These are phyloP conservation scores for Apostasia shenzhenica DNA, from an alignment of 106 monocot species.

Conservation along the genomic window DNA sequence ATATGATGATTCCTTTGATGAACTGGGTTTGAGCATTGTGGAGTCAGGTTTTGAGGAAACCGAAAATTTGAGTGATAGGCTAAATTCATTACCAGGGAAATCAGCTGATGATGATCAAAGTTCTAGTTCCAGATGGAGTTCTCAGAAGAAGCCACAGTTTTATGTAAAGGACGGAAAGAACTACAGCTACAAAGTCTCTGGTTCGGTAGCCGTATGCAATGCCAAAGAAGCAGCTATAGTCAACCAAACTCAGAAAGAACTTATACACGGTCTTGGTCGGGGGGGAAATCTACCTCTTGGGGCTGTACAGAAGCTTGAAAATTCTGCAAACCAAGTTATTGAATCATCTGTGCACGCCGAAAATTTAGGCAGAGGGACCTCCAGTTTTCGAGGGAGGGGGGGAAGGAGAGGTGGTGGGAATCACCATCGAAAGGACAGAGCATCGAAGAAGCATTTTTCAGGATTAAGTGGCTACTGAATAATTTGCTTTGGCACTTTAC, in stretches of 20 bases:
- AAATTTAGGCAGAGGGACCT: conserved; percentile 25
- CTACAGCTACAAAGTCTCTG: conserved; percentile 92
- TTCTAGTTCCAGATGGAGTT: conserved; percentile 43
- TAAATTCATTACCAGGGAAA: conserved; percentile 9
- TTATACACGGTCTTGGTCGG: conserved; percentile 80
- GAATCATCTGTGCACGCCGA: conserved; percentile 14
- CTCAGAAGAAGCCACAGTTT: conserved; percentile 74
- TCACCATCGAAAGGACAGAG: conserved; percentile 69
- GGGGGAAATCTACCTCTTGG: conserved; percentile 79
- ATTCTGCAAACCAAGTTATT: conserved; percentile 18
- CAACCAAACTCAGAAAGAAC: conserved; percentile 60
- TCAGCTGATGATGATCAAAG: conserved; percentile 15
- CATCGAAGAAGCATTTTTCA: conserved; percentile 82
- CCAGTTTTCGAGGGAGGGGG: conserved; percentile 40
- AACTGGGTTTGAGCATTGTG: conserved; percentile 61
- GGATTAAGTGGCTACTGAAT: conserved; percentile 45
- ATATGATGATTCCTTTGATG: conserved; percentile 98
- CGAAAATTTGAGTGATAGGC: conserved; percentile 29
- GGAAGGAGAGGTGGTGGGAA: conserved; percentile 41
- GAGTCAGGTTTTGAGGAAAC: conserved; percentile 71
- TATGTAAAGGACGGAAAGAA: conserved; percentile 99
- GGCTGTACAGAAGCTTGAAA: conserved; percentile 24
- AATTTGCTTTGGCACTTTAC: neutral
- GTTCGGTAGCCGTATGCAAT: conserved; percentile 60
- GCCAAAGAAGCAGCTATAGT: conserved; percentile 62